Percentiles rank a stretch among this genome's conserved stretches.
phyloP scores from a whole-genome alignment of 163 green algal species.

The Scenedesmus sp. region DNA sequence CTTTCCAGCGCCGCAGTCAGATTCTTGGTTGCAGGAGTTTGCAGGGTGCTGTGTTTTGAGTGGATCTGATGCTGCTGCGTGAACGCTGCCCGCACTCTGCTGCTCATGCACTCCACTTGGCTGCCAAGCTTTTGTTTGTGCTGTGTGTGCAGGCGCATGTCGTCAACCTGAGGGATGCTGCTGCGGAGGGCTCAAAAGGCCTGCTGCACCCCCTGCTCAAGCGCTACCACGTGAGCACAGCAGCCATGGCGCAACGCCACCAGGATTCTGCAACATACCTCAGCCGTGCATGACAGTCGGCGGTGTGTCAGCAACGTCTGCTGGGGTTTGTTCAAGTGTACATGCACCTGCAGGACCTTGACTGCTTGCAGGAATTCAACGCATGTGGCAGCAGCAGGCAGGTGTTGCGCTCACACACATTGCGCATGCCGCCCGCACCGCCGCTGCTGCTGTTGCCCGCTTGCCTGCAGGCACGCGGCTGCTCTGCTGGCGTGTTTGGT shows the following conservation, averaged over 20 bases:
- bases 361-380: neutral
- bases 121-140: neutral
- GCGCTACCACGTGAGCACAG: slow-evolving; percentile 59
- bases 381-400: neutral
- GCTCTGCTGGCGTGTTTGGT: slow-evolving; percentile 67
- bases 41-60: neutral
- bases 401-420: neutral
- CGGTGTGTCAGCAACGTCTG: neutral
- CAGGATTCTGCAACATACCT: neutral
- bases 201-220: slow-evolving; percentile 78
- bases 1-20: neutral
- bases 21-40: neutral
- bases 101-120: neutral
- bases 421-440: neutral
- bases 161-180: slow-evolving; percentile 70
- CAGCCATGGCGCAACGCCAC: neutral
- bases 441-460: neutral
- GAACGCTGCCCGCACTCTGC: too few relatives aligned
- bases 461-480: slow-evolving; percentile 56
- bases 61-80: too few relatives aligned
- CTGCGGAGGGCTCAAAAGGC: slow-evolving; percentile 64
- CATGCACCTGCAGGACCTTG: neutral
- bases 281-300: neutral
- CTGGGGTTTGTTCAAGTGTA: neutral
- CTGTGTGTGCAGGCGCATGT: slow-evolving; percentile 72